These are phyloP conservation scores for Penicillium malachiteum DNA, from an alignment of 495 filamentous ascomycete species.

Conservation along the genomic window DNA sequence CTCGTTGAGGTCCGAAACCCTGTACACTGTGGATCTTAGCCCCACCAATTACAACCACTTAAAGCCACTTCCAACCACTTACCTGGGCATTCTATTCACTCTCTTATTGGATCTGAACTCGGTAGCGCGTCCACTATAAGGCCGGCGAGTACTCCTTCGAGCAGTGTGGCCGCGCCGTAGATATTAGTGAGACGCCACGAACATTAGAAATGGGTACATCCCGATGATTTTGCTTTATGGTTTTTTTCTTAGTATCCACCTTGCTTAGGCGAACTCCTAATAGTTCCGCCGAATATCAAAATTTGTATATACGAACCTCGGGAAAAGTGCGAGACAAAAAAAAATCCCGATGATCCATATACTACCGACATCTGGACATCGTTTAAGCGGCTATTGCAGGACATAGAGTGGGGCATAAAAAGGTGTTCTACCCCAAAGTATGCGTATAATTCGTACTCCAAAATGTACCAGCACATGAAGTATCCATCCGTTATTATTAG, in stretches of 20 bases:
- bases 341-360: neutral
- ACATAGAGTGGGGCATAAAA: neutral
- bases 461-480: too few relatives aligned
- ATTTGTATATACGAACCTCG: too few relatives aligned
- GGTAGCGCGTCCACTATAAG: neutral
- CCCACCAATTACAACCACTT: too few relatives aligned
- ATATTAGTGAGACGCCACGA: conserved; percentile 1
- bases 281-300: too few relatives aligned
- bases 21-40: too few relatives aligned
- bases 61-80: too few relatives aligned
- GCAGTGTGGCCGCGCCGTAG: conserved; percentile 1
- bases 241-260: neutral
- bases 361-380: neutral
- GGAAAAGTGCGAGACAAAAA: too few relatives aligned
- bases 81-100: neutral
- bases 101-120: neutral
- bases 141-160: conserved; percentile 1
- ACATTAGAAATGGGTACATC: neutral
- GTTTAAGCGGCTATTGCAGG: neutral
- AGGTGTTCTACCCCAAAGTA: too few relatives aligned
- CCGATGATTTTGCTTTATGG: neutral
- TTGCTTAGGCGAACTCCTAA: neutral
- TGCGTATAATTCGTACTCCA: neutral
- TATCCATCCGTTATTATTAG: too few relatives aligned
- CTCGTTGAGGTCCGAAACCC: too few relatives aligned